A percentile compares a stretch with the other conserved stretches of the same genome.
Evolutionary conservation across 2,329 filamentous ascomycete genomes (phyloP).

Genomic region (Aspergillus pseudoglaucus): DNA sequence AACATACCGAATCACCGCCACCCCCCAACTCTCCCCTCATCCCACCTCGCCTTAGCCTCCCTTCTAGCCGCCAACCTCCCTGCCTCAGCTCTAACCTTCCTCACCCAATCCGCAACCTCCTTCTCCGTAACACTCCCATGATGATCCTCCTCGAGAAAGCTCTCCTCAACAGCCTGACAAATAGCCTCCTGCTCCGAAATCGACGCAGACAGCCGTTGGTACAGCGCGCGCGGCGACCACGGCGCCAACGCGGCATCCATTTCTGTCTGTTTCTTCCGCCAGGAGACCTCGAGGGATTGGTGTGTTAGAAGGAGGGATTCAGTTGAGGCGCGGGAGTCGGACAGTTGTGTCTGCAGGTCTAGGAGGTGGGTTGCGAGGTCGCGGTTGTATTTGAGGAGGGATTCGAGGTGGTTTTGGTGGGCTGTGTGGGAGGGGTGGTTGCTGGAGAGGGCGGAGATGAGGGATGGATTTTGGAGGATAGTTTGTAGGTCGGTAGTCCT

Average conservation of each 20-base stretch:
- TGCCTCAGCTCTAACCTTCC: constrained; percentile 71
- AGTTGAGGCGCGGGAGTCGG: constrained; percentile 55
- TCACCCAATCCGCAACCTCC: constrained; percentile 79
- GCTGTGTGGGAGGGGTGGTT: constrained; percentile 65
- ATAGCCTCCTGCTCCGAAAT: constrained; percentile 77
- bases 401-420: constrained; percentile 58
- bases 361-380: constrained; percentile 52
- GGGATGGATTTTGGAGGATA: constrained; percentile 62
- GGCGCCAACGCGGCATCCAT: constrained; percentile 79
- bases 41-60: constrained; percentile 89
- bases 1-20: constrained; percentile 60
- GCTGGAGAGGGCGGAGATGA: constrained; percentile 70
- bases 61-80: constrained; percentile 71
- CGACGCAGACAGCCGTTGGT: constrained; percentile 69
- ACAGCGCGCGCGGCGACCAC: constrained; percentile 80
- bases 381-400: constrained; percentile 65
- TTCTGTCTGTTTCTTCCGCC: constrained; percentile 79
- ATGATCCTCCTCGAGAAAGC: constrained; percentile 66
- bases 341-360: constrained; percentile 43
- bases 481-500: constrained; percentile 55
- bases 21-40: constrained; percentile 88
- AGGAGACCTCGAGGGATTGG: constrained; percentile 84
- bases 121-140: constrained; percentile 61
- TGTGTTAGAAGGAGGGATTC: constrained; percentile 77
- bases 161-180: constrained; percentile 81